A percentile compares a stretch with the other conserved stretches of the same genome.
phyloP scores from a whole-genome alignment of 2,329 filamentous ascomycete species.

The Ophiostoma sp. region DNA sequence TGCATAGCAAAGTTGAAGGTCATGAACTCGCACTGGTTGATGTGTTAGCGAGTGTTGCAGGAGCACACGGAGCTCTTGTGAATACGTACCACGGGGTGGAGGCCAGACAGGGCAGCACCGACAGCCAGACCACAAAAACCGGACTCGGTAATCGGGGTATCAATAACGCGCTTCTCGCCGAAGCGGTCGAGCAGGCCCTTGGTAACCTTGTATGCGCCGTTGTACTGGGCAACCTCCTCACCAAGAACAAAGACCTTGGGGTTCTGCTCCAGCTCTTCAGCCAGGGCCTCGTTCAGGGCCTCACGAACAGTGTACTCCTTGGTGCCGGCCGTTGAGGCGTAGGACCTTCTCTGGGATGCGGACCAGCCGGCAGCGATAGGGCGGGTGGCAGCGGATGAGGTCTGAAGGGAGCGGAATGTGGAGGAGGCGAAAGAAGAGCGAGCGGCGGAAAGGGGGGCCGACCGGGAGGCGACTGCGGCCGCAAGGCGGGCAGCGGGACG shows the following conservation, averaged over 20 bases:
- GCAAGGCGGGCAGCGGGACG: slow-evolving; percentile 43
- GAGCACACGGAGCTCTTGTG: not conserved
- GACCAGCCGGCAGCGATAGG: slow-evolving; percentile 18
- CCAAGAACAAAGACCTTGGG: slow-evolving; percentile 92
- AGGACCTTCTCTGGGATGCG: slow-evolving; percentile 47
- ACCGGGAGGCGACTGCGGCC: slow-evolving; percentile 33
- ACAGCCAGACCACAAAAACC: slow-evolving; percentile 92
- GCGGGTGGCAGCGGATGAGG: slow-evolving; percentile 34
- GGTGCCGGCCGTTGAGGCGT: slow-evolving; percentile 53
- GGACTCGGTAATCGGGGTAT: slow-evolving; percentile 96
- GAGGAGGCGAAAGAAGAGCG: slow-evolving; percentile 23
- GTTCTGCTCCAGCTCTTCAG: slow-evolving; percentile 92
- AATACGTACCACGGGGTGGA: slow-evolving; percentile 80
- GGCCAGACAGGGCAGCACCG: slow-evolving; percentile 87
- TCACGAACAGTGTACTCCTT: slow-evolving; percentile 98
- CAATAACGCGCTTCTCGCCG: slow-evolving; percentile 94
- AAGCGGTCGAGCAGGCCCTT: slow-evolving; percentile 96
- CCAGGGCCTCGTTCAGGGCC: slow-evolving; percentile 94
- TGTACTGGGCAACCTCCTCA: slow-evolving; percentile 99
- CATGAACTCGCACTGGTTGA: slow-evolving; percentile 93
- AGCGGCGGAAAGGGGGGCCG: slow-evolving; percentile 28
- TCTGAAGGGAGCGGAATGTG: slow-evolving; percentile 27
- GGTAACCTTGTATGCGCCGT: slow-evolving; percentile 99
- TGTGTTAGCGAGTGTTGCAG: not conserved
- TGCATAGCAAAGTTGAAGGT: slow-evolving; percentile 99